Percentiles rank a stretch among this genome's conserved stretches.
These are phyloP conservation scores for Sporisorium iseilematis-ciliati DNA, from an alignment of 1,284 basidiomycete genomes.

Conservation along the genomic window DNA sequence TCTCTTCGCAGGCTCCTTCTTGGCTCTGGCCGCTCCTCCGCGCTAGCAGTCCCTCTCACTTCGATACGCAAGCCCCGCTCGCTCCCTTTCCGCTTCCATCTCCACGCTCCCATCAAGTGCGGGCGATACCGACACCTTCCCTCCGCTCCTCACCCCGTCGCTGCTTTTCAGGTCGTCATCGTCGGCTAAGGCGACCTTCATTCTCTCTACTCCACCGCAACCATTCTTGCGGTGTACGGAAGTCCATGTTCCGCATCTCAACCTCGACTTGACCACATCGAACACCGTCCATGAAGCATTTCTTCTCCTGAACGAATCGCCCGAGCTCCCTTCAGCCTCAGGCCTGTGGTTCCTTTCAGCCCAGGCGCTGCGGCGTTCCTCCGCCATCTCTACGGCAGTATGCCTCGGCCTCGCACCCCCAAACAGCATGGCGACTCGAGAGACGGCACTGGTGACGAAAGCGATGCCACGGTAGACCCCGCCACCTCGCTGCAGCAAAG, in stretches of 20 bases:
- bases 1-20: no score
- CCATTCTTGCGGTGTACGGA: conserved; percentile 3
- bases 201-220: not conserved
- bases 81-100: not conserved
- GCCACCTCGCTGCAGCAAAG: conserved; percentile 12
- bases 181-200: no score
- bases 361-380: conserved; percentile 7
- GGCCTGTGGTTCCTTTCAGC: conserved; percentile 1
- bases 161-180: not conserved
- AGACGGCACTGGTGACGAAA: conserved; percentile 30
- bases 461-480: conserved; percentile 24
- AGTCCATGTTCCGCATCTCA: not conserved
- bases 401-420: conserved; percentile 24
- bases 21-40: not conserved
- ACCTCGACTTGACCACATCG: not conserved
- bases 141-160: not conserved
- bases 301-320: not conserved
- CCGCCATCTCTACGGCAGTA: not conserved
- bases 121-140: not conserved
- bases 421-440: conserved; percentile 15
- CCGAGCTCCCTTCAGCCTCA: not conserved
- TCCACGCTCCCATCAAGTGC: not conserved
- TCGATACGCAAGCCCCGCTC: conserved; percentile 1
- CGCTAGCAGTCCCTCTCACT: not conserved
- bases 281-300: conserved; percentile 9